These are phyloP conservation scores for Diutina pseudorugosa DNA, from an alignment of 1,139 yeast species.

Conservation along the genomic window DNA sequence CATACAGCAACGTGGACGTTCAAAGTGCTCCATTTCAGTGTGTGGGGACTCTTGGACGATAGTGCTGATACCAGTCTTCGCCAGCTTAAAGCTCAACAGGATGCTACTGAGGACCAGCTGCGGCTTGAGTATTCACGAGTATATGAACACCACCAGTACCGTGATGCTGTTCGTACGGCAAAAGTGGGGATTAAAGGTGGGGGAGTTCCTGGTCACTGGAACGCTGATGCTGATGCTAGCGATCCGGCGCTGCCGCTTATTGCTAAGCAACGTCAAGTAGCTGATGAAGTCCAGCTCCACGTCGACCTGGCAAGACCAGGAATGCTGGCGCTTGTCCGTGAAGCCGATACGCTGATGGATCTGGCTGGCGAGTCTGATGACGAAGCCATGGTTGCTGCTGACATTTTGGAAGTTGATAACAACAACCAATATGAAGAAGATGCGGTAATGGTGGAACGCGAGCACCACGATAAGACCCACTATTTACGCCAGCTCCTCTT, in stretches of 20 bases:
- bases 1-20: slow-evolving; percentile 70
- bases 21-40: slow-evolving; percentile 81
- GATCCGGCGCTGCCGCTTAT: slow-evolving; percentile 6
- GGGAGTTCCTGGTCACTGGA: slow-evolving; percentile 26
- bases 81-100: slow-evolving; percentile 10
- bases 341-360: neutral
- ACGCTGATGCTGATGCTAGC: slow-evolving; percentile 13
- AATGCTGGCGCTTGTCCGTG: slow-evolving; percentile 4
- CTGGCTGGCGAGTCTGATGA: neutral
- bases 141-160: slow-evolving; percentile 17
- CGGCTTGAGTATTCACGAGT: slow-evolving; percentile 17
- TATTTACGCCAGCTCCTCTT: neutral
- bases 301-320: slow-evolving; percentile 13
- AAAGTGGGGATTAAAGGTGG: slow-evolving; percentile 17
- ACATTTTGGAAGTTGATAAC: too few species aligned
- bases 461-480: neutral
- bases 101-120: slow-evolving; percentile 16
- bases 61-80: slow-evolving; percentile 17
- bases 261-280: slow-evolving; percentile 12
- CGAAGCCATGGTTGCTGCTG: neutral
- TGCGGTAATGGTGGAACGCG: neutral
- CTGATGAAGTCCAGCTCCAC: slow-evolving; percentile 17
- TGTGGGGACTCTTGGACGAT: slow-evolving; percentile 80
- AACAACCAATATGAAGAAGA: neutral
- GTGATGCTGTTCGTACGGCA: slow-evolving; percentile 26